Evolutionary conservation across 176 grass and related monocot species (phyloP), one percentile per base, ranked within the genome.

Genomic region (Secale cereale): DNA sequence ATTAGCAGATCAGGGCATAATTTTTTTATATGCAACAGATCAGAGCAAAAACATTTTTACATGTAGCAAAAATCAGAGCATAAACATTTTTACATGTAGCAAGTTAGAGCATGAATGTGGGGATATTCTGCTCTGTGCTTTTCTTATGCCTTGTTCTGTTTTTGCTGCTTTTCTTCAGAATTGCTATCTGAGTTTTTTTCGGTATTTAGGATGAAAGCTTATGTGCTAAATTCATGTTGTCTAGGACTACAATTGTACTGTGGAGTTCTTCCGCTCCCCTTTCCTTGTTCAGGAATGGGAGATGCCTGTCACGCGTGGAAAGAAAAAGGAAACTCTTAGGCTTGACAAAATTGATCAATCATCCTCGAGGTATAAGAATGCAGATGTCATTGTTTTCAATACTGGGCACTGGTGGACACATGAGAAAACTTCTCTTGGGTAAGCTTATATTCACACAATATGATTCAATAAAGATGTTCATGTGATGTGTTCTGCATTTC

Each of bases 371-470:
- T 95, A 94, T 84, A 89, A 91, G 75, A 75, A 91, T 76, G 93
- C 97, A 12, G 91, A 94, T 87, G 76, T 98, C 69, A 88, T 98
- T 22, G 70, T 98, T 22, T 98, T 98, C 84, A 98, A 98, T 78
- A 93, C 97, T 3, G 93, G 97, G 28, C 97, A 96, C 77, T 98
- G 97, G 97, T 98, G 97, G 97, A 98, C 97, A 8, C 96, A 98
- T 77, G 87, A 92, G 35, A 98, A 98, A 86, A 98, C 96, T 56
- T 86, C 93, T 60, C 79, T 88, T 82, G 96, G 96, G 96, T 98
- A 91, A 87, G 77, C 4, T 78, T 67, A n/a, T 52, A 3, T 85
- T 48, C 8, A 3, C 59, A 60, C 9, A 10, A 19, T 48, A 29
- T 39, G 43, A 32, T 94, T 84, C 43, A 82, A 3, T 65, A 29